Percentiles rank a stretch among this genome's conserved stretches.
These are phyloP conservation scores for Geotrichum bryndzae DNA, from an alignment of 1,139 yeast species.

Conservation along the genomic window DNA sequence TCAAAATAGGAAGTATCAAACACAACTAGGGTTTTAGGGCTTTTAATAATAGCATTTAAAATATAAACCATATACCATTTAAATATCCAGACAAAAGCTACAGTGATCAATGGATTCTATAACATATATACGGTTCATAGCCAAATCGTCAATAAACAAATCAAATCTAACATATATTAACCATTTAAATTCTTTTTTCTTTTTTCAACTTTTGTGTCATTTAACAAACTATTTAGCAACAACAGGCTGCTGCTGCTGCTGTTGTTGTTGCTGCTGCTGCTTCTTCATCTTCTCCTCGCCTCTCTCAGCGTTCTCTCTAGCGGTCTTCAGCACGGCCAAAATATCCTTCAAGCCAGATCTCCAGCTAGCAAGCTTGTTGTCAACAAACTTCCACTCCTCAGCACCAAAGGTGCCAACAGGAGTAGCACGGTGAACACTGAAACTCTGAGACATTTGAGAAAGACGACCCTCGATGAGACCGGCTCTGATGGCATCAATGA, in stretches of 20 bases:
- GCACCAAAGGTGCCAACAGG: conserved; percentile 37
- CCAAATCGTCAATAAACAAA: neutral
- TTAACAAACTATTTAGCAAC: neutral
- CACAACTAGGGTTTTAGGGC: neutral
- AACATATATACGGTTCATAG: neutral
- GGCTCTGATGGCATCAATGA: conserved; percentile 41
- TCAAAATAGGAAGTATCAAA: neutral
- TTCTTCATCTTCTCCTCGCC: neutral
- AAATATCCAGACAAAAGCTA: neutral
- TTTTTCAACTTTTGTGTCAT: neutral
- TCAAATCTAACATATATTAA: neutral
- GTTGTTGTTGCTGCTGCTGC: neutral
- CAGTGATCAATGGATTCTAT: neutral
- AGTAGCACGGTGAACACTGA: conserved; percentile 38
- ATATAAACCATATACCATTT: neutral
- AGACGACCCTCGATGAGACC: conserved; percentile 42
- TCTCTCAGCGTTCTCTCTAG: conserved; percentile 30
- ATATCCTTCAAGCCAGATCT: conserved; percentile 35
- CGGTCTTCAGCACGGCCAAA: conserved; percentile 32
- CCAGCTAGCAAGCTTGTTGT: conserved; percentile 37
- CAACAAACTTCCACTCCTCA: conserved; percentile 38
- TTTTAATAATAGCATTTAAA: neutral
- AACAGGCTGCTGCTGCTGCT: neutral
- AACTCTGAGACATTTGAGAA: conserved; percentile 37
- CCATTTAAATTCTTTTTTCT: neutral